Percentiles rank a stretch among this genome's conserved stretches.
These are phyloP conservation scores for Pezicula rhizophila DNA, from an alignment of 2,329 filamentous ascomycete species.

Conservation along the genomic window DNA sequence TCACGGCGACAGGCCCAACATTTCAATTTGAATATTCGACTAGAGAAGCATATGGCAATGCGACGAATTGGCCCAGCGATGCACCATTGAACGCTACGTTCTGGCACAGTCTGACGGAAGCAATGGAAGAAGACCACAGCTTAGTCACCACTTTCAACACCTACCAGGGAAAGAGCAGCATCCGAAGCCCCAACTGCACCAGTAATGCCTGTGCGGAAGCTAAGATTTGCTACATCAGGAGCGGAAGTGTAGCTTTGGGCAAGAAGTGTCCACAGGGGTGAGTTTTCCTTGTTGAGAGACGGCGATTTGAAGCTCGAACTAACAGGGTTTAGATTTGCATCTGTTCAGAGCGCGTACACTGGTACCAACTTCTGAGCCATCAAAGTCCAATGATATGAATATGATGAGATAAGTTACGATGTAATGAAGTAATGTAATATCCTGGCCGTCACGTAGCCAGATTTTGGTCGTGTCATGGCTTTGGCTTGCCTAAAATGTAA, in stretches of 20 bases:
- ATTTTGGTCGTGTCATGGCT: no score
- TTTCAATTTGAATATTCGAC: conserved; percentile 46
- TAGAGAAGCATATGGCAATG: conserved; percentile 39
- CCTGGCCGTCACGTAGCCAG: no score
- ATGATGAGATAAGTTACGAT: no score
- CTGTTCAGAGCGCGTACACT: conserved; percentile 31
- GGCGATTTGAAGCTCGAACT: no score
- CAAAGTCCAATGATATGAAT: no score
- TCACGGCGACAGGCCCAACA: conserved; percentile 37
- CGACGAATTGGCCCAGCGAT: conserved; percentile 36
- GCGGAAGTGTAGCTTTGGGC: conserved; percentile 46
- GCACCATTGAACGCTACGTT: conserved; percentile 53
- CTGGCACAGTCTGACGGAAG: conserved; percentile 52
- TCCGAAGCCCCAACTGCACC: conserved; percentile 45
- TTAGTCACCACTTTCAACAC: conserved; percentile 45
- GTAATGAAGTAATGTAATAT: no score
- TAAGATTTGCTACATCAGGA: conserved; percentile 54
- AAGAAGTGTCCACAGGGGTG: conserved; percentile 41
- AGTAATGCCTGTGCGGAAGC: conserved; percentile 43
- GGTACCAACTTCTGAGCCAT: conserved; percentile 26
- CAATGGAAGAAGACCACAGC: conserved; percentile 43
- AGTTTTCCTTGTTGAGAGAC: not conserved
- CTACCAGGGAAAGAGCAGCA: conserved; percentile 45
- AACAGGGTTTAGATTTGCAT: conserved; percentile 29
- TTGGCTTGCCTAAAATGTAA: no score